Evolutionary conservation across 1,139 yeast species (phyloP), one percentile per base, ranked within the genome.

Genomic region (Scheffersomyces cryptocercus): DNA sequence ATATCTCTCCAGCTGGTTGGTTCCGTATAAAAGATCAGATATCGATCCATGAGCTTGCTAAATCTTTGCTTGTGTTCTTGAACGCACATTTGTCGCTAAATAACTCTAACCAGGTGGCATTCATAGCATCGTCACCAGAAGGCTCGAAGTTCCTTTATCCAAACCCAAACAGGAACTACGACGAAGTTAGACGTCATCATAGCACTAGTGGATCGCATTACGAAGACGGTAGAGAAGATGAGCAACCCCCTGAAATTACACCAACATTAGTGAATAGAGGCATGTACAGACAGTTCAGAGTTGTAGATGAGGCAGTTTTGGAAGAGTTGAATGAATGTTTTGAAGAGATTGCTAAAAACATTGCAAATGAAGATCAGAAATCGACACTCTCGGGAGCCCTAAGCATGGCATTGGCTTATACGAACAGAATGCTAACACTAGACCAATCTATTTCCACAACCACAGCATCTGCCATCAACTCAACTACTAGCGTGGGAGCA

Each of bases 1-100:
- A 93, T 53, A 73, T 90, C 6, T 82, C 87, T 37, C 93, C 97
- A 0, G 62, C 70, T 32, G 84, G 88, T 37, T 90, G 97, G 97
- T 79, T 73, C 40, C 70, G 73, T 36, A 67, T 84, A 29, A 59
- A 61, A 26, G 67, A 75, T 33, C 67, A 70, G 39, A 63, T 79
- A 3, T 55, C 79, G 2, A 61, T 87, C 28, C 73, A 76, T 46
- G 81, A 82, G 38, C 79, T 84, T 16, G 68, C 81, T 16, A 79
- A 84, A 48, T 71, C 88, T 4, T 59, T 88, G 9, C 62, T 87
- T 37, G 88, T 89, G 29, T 83, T 84, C 56, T 64, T 91, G 45
- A 93, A 93, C 59, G 91, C 95, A 1, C 99, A 93, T 63, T 62
- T 95, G 39, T 84, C 99, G 0, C 73, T 89, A 43, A 88, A 89